Percentiles rank a stretch among this genome's conserved stretches.
phyloP scores from a whole-genome alignment of 345 rosid species.

The Aquilaria malaccensis region DNA sequence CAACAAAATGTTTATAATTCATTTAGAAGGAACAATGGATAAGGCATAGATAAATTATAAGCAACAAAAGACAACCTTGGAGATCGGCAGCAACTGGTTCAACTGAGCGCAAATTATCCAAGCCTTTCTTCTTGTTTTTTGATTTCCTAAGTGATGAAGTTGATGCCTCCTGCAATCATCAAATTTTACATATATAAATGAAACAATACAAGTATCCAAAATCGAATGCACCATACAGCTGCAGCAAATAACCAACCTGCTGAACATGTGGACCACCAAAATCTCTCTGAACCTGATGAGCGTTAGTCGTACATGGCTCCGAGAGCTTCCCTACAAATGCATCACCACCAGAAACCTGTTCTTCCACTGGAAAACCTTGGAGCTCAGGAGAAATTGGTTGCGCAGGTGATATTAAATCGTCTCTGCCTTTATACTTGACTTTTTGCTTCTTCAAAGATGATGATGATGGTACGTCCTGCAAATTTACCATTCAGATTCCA shows the following conservation, averaged over 20 bases:
- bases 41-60: slow-evolving; percentile 2
- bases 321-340: slow-evolving; percentile 39
- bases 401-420: slow-evolving; percentile 21
- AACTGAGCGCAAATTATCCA: slow-evolving; percentile 26
- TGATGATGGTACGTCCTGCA: slow-evolving; percentile 54
- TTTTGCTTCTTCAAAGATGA: slow-evolving; percentile 53
- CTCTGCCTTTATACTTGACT: slow-evolving; percentile 57
- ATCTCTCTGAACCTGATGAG: slow-evolving; percentile 36
- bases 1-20: background rate
- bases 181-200: slow-evolving; percentile 15
- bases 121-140: slow-evolving; percentile 68
- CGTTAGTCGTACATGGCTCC: slow-evolving; percentile 35
- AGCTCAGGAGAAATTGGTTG: slow-evolving; percentile 36
- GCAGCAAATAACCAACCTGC: slow-evolving; percentile 25
- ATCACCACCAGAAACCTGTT: slow-evolving; percentile 35
- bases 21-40: slow-evolving; percentile 8
- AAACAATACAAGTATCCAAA: slow-evolving; percentile 15
- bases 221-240: slow-evolving; percentile 40
- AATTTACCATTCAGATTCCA: slow-evolving; percentile 17
- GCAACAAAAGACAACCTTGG: slow-evolving; percentile 50
- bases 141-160: slow-evolving; percentile 50
- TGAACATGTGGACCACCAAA: slow-evolving; percentile 30
- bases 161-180: slow-evolving; percentile 54
- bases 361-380: slow-evolving; percentile 53
- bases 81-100: slow-evolving; percentile 56